Conservation (phyloP, 2,329 filamentous ascomycete genomes). For the Stagonosporopsis rhizophila region DNA sequence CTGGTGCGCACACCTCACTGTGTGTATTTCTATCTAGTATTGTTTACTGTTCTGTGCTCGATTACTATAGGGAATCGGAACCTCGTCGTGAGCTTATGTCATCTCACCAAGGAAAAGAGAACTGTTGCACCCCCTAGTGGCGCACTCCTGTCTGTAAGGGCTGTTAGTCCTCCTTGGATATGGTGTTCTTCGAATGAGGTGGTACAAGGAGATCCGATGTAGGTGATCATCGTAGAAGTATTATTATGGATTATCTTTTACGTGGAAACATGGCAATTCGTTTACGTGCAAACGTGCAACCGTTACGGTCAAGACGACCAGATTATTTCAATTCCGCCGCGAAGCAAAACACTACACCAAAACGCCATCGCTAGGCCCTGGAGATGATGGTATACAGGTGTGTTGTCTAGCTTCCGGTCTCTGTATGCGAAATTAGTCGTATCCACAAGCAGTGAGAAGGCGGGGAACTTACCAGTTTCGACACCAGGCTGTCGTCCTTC, state of each 20-base stretch:
- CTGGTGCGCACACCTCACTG: no score
- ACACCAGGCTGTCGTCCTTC: slow-evolving; percentile 85
- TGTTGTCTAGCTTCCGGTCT: slow-evolving; percentile 31
- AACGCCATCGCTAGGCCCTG: slow-evolving; percentile 10
- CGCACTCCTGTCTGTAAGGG: not conserved
- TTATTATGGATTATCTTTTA: slow-evolving; percentile 1
- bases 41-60: no score
- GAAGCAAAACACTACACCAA: not conserved
- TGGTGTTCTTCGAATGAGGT: not conserved
- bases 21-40: no score
- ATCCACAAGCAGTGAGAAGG: not conserved
- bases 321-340: not conserved
- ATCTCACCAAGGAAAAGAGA: no score
- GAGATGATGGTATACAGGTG: slow-evolving; percentile 1
- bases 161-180: not conserved
- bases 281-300: not conserved
- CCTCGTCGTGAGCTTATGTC: no score
- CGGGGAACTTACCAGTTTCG: slow-evolving; percentile 66
- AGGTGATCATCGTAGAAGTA: not conserved
- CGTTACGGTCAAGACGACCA: slow-evolving; percentile 3
- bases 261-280: no score
- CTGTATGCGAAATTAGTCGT: slow-evolving; percentile 25
- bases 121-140: no score
- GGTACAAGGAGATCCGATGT: not conserved
- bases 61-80: no score